Conservation (phyloP, 2,329 filamentous ascomycete genomes). For the Lachnellula occidentalis region DNA sequence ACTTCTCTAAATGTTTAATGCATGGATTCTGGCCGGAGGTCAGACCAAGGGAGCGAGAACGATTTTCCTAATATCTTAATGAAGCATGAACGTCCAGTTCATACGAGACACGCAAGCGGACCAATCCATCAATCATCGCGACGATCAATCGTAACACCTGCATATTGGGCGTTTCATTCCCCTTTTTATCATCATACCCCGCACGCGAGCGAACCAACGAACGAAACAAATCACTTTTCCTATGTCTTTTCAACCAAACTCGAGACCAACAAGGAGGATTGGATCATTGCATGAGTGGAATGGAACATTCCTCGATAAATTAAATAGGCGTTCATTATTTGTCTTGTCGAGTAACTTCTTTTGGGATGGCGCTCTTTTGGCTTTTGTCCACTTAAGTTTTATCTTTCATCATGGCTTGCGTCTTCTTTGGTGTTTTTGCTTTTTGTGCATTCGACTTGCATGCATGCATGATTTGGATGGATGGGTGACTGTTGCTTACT, state of each 20-base stretch:
- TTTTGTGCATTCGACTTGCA: no score
- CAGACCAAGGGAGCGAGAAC: slow-evolving; percentile 10
- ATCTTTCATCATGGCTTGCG: no score
- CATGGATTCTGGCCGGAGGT: slow-evolving; percentile 11
- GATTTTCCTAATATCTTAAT: slow-evolving; percentile 25
- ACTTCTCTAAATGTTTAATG: slow-evolving; percentile 4
- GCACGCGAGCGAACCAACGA: slow-evolving; percentile 53
- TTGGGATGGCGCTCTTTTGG: no score
- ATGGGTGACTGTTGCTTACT: no score
- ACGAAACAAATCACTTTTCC: neutral
- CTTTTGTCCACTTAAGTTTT: no score
- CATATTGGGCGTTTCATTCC: slow-evolving; percentile 22
- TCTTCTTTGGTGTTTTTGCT: no score
- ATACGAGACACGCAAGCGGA: slow-evolving; percentile 19
- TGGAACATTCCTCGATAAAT: no score
- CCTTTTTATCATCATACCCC: slow-evolving; percentile 15
- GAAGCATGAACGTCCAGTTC: slow-evolving; percentile 11
- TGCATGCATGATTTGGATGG: no score
- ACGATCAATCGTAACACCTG: slow-evolving; percentile 16
- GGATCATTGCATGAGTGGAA: no score
- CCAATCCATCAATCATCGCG: slow-evolving; percentile 3
- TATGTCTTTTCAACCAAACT: neutral
- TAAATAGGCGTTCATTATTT: no score
- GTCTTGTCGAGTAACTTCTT: no score
- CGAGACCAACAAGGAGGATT: no score